These are phyloP conservation scores for Solanum tarijense DNA, from an alignment of 257 asterid species.

Conservation along the genomic window DNA sequence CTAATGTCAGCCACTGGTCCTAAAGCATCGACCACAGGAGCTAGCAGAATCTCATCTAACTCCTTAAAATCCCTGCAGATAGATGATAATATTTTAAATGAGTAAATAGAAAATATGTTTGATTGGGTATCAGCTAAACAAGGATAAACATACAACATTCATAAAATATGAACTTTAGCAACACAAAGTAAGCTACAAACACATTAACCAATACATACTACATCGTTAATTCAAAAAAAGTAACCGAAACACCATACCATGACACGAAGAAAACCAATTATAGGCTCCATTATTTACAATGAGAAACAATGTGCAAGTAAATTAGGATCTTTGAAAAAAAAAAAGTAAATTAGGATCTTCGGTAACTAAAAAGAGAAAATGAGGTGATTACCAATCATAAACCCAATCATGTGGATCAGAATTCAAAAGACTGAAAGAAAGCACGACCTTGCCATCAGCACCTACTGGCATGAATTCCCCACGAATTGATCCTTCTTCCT, in stretches of 20 bases:
- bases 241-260: not conserved
- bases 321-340: not conserved
- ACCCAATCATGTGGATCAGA: constrained; percentile 70
- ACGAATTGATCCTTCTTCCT: constrained; percentile 59
- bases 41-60: constrained; percentile 58
- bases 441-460: constrained; percentile 87
- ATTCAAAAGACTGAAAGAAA: constrained; percentile 90
- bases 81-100: not conserved
- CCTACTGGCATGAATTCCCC: constrained; percentile 99
- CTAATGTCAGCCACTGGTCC: constrained; percentile 72
- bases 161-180: not conserved
- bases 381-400: constrained; percentile 58
- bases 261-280: not conserved
- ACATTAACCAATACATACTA: not conserved
- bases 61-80: constrained; percentile 75
- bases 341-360: not conserved
- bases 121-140: not conserved
- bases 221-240: not conserved
- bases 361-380: not conserved
- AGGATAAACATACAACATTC: not conserved
- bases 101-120: not conserved
- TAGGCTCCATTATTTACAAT: not conserved
- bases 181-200: not conserved
- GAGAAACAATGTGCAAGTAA: not conserved
- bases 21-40: constrained; percentile 60